Conservation (phyloP, 139 green algal genomes). For the Tetraselmis striata region DNA sequence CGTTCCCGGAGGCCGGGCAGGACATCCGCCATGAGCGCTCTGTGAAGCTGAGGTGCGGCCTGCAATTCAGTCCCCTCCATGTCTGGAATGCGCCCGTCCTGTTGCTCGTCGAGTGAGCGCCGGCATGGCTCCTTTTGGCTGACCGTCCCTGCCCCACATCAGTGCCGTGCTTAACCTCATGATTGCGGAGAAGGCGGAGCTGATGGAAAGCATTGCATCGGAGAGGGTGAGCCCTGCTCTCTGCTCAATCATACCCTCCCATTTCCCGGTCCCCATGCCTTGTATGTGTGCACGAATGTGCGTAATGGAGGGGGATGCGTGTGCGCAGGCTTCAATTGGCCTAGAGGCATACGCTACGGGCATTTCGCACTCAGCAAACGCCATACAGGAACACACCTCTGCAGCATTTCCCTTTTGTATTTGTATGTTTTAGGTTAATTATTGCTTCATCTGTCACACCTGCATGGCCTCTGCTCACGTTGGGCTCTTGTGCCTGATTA, state of each 20-base stretch:
- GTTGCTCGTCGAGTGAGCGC: too few species aligned
- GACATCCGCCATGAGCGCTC: background rate
- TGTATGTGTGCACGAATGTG: background rate
- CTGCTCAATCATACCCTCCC: background rate
- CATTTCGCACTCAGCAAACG: background rate
- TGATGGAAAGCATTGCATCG: background rate
- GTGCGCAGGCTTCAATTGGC: background rate
- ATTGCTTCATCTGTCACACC: background rate
- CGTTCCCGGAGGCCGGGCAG: background rate
- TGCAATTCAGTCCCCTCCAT: background rate
- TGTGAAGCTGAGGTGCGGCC: background rate
- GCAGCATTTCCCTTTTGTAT: background rate
- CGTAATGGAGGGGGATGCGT: background rate
- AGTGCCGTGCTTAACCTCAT: background rate
- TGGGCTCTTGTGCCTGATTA: background rate
- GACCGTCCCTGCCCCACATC: too few species aligned
- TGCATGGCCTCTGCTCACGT: background rate
- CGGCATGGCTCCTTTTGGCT: too few species aligned
- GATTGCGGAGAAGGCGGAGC: background rate
- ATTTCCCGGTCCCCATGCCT: too few species aligned
- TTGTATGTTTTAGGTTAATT: background rate
- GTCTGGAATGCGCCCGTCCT: background rate
- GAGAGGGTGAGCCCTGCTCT: background rate
- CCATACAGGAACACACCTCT: background rate
- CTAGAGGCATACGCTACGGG: background rate